phyloP scores from a whole-genome alignment of 2,329 filamentous ascomycete genomes.

The Cytospora piceae region DNA sequence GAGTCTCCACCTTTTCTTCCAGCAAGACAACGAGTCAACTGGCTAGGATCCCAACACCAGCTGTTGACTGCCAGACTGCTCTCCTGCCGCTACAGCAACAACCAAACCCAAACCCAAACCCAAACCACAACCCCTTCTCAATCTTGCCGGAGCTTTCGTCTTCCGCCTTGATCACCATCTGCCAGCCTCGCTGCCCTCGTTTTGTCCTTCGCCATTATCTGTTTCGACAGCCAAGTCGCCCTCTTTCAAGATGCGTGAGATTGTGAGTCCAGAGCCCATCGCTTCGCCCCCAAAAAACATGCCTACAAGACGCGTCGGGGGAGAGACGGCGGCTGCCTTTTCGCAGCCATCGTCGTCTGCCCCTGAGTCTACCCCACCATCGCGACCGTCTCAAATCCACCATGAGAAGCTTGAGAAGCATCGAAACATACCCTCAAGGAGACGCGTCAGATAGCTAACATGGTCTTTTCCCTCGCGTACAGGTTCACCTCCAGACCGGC shows the following conservation, averaged over 20 bases:
- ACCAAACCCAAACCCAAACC: constrained; percentile 13
- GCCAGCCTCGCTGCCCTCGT: constrained; percentile 16
- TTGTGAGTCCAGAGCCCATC: constrained; percentile 56
- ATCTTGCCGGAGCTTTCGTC: constrained; percentile 23
- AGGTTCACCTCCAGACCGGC: constrained; percentile 99
- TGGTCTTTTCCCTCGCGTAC: constrained; percentile 45
- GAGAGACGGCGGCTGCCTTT: constrained; percentile 25
- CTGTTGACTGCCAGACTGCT: not conserved
- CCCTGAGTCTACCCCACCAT: constrained; percentile 38
- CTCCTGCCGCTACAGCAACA: constrained; percentile 10
- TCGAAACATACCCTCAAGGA: constrained; percentile 24
- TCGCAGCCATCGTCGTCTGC: constrained; percentile 26
- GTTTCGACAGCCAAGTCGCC: constrained; percentile 19
- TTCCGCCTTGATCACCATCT: constrained; percentile 21
- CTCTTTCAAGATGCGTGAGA: constrained; percentile 71
- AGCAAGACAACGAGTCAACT: not conserved
- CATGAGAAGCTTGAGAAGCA: not conserved
- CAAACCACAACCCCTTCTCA: constrained; percentile 13
- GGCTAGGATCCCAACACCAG: constrained; percentile 2
- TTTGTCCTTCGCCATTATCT: constrained; percentile 13
- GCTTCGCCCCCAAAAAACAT: constrained; percentile 10
- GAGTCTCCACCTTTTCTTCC: not conserved
- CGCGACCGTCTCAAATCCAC: constrained; percentile 27
- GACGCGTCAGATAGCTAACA: constrained; percentile 55
- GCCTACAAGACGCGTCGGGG: constrained; percentile 34